Conservation (phyloP, 495 filamentous ascomycete genomes). For the Podospora pseudopauciseta region DNA sequence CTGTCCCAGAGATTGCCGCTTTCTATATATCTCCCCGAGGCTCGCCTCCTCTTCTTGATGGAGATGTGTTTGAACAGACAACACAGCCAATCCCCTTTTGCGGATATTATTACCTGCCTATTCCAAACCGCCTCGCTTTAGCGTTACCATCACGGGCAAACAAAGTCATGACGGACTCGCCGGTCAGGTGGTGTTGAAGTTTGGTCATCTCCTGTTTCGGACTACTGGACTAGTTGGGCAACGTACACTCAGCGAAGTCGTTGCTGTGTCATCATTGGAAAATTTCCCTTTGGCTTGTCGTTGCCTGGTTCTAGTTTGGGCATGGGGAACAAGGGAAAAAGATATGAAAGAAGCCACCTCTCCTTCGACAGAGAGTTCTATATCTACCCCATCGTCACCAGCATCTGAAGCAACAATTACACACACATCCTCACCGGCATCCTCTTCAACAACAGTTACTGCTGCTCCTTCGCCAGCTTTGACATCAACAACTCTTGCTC, state of each 20-base stretch:
- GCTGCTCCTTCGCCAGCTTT: not conserved
- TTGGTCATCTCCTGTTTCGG: not conserved
- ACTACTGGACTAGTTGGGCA: slow-evolving; percentile 11
- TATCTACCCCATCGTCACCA: slow-evolving; percentile 8
- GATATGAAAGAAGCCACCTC: slow-evolving; percentile 28
- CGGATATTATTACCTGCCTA: not conserved
- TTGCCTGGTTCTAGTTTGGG: not conserved
- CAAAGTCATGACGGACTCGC: slow-evolving; percentile 20
- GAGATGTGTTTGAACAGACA: not conserved
- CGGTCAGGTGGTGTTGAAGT: slow-evolving; percentile 14
- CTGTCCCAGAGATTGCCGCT: slow-evolving; percentile 17
- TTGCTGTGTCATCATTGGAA: slow-evolving; percentile 3
- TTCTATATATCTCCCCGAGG: slow-evolving; percentile 36
- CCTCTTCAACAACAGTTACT: slow-evolving; percentile 6
- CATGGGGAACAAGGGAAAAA: slow-evolving; percentile 5
- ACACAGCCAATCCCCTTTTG: slow-evolving; percentile 18
- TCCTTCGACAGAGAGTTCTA: slow-evolving; percentile 4
- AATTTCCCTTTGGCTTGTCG: not conserved
- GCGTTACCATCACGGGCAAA: not conserved
- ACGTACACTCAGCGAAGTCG: not conserved
- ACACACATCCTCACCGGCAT: not conserved
- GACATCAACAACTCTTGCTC: slow-evolving; percentile 3
- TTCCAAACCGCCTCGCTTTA: not conserved
- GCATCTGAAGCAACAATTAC: not conserved
- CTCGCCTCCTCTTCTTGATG: slow-evolving; percentile 11